These are phyloP conservation scores for Candida loeiensis DNA, from an alignment of 805 yeast species.

Conservation along the genomic window DNA sequence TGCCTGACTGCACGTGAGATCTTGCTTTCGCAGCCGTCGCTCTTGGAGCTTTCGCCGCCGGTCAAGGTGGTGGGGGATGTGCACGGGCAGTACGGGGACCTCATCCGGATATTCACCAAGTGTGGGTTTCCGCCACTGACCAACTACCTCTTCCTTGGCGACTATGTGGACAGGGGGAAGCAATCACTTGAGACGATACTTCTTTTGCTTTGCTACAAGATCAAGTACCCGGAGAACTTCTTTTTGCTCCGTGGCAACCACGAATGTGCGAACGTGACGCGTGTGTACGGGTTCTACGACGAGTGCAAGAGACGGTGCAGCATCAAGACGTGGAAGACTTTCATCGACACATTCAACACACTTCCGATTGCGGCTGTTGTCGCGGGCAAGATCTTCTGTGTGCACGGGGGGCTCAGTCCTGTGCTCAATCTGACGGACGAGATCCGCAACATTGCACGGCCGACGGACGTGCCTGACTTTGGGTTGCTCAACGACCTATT, in stretches of 20 bases:
- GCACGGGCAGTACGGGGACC: conserved; percentile 93
- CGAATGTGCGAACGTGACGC: conserved; percentile 94
- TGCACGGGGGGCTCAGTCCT: conserved; percentile 82
- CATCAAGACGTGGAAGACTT: conserved; percentile 89
- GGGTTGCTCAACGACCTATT: conserved; percentile 73
- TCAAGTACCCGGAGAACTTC: conserved; percentile 95
- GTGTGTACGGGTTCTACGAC: conserved; percentile 96
- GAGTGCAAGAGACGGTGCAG: conserved; percentile 94
- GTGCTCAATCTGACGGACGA: conserved; percentile 71
- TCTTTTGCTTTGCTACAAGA: conserved; percentile 83
- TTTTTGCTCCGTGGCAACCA: conserved; percentile 92
- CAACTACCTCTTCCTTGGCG: conserved; percentile 90
- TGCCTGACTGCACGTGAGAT: conserved; percentile 88
- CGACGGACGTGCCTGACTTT: conserved; percentile 83
- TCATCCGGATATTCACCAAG: conserved; percentile 85
- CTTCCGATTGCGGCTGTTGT: conserved; percentile 94
- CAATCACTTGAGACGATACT: conserved; percentile 92
- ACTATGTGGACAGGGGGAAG: conserved; percentile 96
- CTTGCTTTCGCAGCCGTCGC: conserved; percentile 83
- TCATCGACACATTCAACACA: conserved; percentile 92
- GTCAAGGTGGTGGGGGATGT: conserved; percentile 91
- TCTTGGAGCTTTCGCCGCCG: conserved; percentile 82
- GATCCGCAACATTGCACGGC: conserved; percentile 69
- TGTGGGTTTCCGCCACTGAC: conserved; percentile 97
- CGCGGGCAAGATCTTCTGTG: conserved; percentile 91